Conservation (phyloP, 495 filamentous ascomycete genomes). For the Hypoxylon rickii region DNA sequence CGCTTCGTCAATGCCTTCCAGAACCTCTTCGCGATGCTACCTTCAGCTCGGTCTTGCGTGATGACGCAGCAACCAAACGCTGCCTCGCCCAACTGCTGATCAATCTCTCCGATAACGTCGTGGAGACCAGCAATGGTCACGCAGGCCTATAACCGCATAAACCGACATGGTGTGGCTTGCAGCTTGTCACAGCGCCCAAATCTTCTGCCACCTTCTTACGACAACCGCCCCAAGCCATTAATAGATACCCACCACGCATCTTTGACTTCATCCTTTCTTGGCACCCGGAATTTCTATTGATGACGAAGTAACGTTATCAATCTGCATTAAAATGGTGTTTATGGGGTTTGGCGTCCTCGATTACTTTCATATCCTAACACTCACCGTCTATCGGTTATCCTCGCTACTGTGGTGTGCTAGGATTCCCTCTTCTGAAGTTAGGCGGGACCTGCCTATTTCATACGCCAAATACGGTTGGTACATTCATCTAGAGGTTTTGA, state of each 20-base stretch:
- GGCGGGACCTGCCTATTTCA: too few relatives aligned
- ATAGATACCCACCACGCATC: background rate
- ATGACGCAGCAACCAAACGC: conserved; percentile 97
- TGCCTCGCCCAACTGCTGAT: conserved; percentile 96
- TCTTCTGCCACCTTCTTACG: background rate
- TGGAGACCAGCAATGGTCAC: conserved; percentile 56
- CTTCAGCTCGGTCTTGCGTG: conserved; percentile 93
- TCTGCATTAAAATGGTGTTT: too few relatives aligned
- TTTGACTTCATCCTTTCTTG: background rate
- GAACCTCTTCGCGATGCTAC: conserved; percentile 96
- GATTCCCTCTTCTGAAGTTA: too few relatives aligned
- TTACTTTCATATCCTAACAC: too few relatives aligned
- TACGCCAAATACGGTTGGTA: background rate
- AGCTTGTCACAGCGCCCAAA: background rate
- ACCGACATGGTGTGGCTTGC: background rate
- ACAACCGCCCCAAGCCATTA: background rate
- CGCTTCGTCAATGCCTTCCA: conserved; percentile 93
- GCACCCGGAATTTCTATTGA: too few relatives aligned
- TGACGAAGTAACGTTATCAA: too few relatives aligned
- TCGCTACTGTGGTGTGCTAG: too few relatives aligned
- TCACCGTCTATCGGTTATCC: too few relatives aligned
- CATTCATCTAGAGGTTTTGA: background rate
- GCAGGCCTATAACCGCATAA: conserved; percentile 11
- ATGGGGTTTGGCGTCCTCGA: too few relatives aligned
- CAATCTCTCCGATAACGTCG: conserved; percentile 92